A percentile compares a stretch with the other conserved stretches of the same genome.
Conservation (phyloP, 2,329 filamentous ascomycete species). For the Drechslerella dactyloides region DNA sequence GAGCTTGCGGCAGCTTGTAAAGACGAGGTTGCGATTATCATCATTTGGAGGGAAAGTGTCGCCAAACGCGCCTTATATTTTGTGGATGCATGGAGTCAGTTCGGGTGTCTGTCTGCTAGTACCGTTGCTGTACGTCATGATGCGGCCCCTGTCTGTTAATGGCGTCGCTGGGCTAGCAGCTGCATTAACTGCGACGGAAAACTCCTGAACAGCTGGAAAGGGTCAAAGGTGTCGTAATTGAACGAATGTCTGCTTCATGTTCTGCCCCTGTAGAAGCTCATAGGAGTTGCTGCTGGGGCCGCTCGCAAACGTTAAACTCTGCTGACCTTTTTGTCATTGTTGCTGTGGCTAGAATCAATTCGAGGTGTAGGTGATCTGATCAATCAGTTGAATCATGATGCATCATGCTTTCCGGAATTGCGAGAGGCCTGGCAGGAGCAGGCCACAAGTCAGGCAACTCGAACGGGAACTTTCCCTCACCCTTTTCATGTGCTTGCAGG, state of each 20-base stretch:
- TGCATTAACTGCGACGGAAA: conserved; percentile 4
- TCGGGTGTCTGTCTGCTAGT: not conserved
- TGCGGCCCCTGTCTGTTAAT: not conserved
- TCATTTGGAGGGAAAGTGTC: not conserved
- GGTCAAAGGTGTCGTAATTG: not conserved
- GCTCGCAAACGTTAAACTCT: not conserved
- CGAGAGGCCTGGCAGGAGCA: not conserved
- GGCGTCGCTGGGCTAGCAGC: not conserved
- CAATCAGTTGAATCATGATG: too few species aligned
- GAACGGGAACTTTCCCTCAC: not conserved
- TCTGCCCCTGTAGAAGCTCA: not conserved
- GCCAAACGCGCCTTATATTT: not conserved
- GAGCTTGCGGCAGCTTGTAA: conserved; percentile 2
- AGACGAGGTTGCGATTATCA: not conserved
- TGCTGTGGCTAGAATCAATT: not conserved
- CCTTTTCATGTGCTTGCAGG: not conserved
- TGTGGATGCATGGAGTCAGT: not conserved
- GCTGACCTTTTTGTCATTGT: not conserved
- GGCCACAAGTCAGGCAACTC: not conserved
- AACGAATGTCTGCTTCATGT: not conserved
- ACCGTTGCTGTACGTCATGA: not conserved
- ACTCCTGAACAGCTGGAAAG: not conserved
- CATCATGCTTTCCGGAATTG: not conserved
- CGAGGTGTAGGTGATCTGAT: conserved; percentile 9
- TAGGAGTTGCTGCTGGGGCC: not conserved